phyloP scores from a whole-genome alignment of 1,139 yeast genomes.

The Suhomyces choctaworum region DNA sequence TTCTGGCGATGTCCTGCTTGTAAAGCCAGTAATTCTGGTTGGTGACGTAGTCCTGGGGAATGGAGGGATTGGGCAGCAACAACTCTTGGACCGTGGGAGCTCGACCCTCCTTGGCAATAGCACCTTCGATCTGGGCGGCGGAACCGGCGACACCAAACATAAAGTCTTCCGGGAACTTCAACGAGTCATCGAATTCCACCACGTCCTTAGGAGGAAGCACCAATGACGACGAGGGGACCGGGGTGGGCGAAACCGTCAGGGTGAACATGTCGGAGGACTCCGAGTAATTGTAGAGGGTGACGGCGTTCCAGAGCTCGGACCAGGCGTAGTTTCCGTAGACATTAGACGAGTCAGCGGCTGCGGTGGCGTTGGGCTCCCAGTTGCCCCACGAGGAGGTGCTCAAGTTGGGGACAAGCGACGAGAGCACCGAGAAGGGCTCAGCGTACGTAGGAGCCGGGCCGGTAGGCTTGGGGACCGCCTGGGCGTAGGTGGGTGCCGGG shows the following conservation, averaged over 20 bases:
- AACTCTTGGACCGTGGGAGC: slow-evolving; percentile 34
- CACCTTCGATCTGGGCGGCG: slow-evolving; percentile 39
- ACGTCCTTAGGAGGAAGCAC: slow-evolving; percentile 23
- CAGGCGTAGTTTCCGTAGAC: slow-evolving; percentile 26
- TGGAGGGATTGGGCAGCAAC: slow-evolving; percentile 9
- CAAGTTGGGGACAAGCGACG: slow-evolving; percentile 5
- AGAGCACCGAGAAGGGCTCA: slow-evolving; percentile 4
- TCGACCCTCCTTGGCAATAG: slow-evolving; percentile 33
- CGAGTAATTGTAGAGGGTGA: slow-evolving; percentile 19
- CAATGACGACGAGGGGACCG: slow-evolving; percentile 22
- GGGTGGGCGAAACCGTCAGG: slow-evolving; percentile 24
- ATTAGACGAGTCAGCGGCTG: slow-evolving; percentile 21
- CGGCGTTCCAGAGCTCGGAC: slow-evolving; percentile 22
- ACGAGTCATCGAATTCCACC: slow-evolving; percentile 17
- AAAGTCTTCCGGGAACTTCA: slow-evolving; percentile 23
- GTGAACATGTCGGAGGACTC: slow-evolving; percentile 17
- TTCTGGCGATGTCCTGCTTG: slow-evolving; percentile 34
- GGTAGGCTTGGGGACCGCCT: slow-evolving; percentile 5
- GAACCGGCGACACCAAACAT: slow-evolving; percentile 28
- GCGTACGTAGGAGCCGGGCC: slow-evolving; percentile 6
- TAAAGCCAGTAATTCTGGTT: slow-evolving; percentile 34
- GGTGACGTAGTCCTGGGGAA: slow-evolving; percentile 26
- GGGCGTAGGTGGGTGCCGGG: slow-evolving; percentile 4
- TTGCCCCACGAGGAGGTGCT: slow-evolving; percentile 11
- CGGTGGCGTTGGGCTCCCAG: slow-evolving; percentile 19